Conservation (phyloP, 2,329 filamentous ascomycete species). For the Fusarium sp. region DNA sequence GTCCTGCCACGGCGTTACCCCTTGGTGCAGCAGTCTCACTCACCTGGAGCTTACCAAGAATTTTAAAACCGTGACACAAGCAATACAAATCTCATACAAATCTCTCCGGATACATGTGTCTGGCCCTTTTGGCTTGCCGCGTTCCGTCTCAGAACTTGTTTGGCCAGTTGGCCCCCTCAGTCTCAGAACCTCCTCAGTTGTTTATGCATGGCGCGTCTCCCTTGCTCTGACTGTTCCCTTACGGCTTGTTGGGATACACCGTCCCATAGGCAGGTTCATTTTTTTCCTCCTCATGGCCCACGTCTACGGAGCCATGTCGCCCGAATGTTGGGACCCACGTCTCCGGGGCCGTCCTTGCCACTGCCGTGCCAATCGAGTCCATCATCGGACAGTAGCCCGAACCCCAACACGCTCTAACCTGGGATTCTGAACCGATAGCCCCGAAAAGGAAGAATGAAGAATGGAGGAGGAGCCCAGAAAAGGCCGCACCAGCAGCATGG, state of each 20-base stretch:
- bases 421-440: slow-evolving; percentile 36
- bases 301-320: slow-evolving; percentile 23
- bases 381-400: slow-evolving; percentile 46
- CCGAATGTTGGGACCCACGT: slow-evolving; percentile 39
- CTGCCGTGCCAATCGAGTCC: slow-evolving; percentile 46
- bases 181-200: background rate
- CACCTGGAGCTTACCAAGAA: slow-evolving; percentile 40
- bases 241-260: slow-evolving; percentile 32
- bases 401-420: slow-evolving; percentile 41
- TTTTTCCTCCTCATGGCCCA: slow-evolving; percentile 17
- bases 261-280: slow-evolving; percentile 8
- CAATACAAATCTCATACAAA: slow-evolving; percentile 42
- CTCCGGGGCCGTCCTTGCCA: slow-evolving; percentile 39
- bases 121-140: slow-evolving; percentile 10
- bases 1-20: slow-evolving; percentile 40
- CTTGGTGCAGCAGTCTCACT: slow-evolving; percentile 15
- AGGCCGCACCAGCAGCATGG: slow-evolving; percentile 38
- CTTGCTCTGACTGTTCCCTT: slow-evolving; percentile 4
- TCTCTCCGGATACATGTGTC: slow-evolving; percentile 24
- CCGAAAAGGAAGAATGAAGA: slow-evolving; percentile 24
- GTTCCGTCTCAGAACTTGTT: slow-evolving; percentile 14
- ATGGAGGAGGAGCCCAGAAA: slow-evolving; percentile 40
- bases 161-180: background rate
- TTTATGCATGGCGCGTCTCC: slow-evolving; percentile 15
- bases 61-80: slow-evolving; percentile 40